These are phyloP conservation scores for Penicillium sp. DNA, from an alignment of 2,329 filamentous ascomycete species.

Conservation along the genomic window DNA sequence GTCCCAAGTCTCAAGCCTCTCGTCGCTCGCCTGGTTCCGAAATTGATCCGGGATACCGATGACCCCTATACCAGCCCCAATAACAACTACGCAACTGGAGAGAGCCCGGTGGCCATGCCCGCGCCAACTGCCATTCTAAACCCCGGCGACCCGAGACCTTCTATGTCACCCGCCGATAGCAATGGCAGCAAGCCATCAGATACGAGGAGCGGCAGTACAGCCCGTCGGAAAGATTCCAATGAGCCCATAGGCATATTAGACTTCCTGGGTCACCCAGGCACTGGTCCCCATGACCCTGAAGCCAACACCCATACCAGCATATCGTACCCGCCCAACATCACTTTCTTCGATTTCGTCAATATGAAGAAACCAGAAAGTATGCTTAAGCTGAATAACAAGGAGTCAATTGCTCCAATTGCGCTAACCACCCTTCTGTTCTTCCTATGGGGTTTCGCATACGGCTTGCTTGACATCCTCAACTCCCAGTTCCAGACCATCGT, in stretches of 20 bases:
- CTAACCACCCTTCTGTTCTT: slow-evolving; percentile 82
- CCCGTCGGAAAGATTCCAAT: slow-evolving; percentile 8
- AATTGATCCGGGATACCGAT: slow-evolving; percentile 57
- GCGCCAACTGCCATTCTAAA: slow-evolving; percentile 11
- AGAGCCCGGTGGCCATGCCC: slow-evolving; percentile 14
- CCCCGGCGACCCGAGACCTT: background rate
- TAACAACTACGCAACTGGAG: slow-evolving; percentile 11
- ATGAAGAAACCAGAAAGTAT: slow-evolving; percentile 62
- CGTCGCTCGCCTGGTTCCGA: slow-evolving; percentile 65
- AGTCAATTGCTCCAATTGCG: slow-evolving; percentile 61
- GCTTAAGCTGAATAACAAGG: slow-evolving; percentile 60
- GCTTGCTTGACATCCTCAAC: slow-evolving; percentile 81
- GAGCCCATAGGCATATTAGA: slow-evolving; percentile 51
- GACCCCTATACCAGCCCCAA: slow-evolving; percentile 24
- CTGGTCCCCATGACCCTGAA: slow-evolving; percentile 34
- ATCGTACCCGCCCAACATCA: slow-evolving; percentile 43
- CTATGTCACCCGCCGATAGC: slow-evolving; percentile 13
- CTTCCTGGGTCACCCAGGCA: slow-evolving; percentile 57
- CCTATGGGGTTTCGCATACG: slow-evolving; percentile 89
- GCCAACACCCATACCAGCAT: slow-evolving; percentile 44
- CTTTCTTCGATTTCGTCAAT: slow-evolving; percentile 67
- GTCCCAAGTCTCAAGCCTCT: slow-evolving; percentile 92
- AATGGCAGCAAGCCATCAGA: slow-evolving; percentile 24
- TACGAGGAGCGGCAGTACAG: slow-evolving; percentile 18
- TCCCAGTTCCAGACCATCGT: slow-evolving; percentile 60